Evolutionary conservation across 2,329 filamentous ascomycete species (phyloP), one percentile per base, ranked within the genome.

Genomic region (Neoscytalidium dimidiatum): DNA sequence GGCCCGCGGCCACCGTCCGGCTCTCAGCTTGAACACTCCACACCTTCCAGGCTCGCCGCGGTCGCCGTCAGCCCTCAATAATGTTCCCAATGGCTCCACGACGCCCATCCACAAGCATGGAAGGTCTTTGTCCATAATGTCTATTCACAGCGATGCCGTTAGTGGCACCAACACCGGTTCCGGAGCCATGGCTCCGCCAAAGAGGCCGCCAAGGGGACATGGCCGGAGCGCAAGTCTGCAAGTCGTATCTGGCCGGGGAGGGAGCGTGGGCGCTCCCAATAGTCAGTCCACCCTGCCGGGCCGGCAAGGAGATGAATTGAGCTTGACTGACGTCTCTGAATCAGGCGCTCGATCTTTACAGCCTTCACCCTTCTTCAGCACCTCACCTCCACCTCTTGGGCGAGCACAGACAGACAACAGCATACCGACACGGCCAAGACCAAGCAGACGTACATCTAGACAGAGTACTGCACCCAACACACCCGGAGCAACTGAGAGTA

Each of bases 181-280:
- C n/a, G 64, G 58, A 19, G 19, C 4, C 26, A 43, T 35, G n/a
- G 43, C 53, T 35, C 66, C 70, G 3, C 69, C 72, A 9, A 73
- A 74, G 60, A 83, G 86, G 61, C 84, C 86, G 21, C 74, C 73
- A 19, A 87, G 87, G 70, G 86, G 89, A 4, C 93, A 97, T 81
- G 87, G 84, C 53, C 85, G 93, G 61, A 92, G 92, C 41, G 87
- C 92, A 26, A 97, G 93, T 80, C 79, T 96, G 66, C 93, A 96
- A 75, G 90, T 94, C 69, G 75, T 87, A 68, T 82, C 88, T 52
- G 83, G 74, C 61, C 69, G 73, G 29, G 65, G 31, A 23, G 62
- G 41, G 9, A 56, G 38, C 35, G 11, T 44, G 8, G 33, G 56
- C 28, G 41, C n/a, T 14, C 56, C 56, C 33, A 62, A 21, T 52